These are phyloP conservation scores for Mesostigma viride DNA, from an alignment of 139 green algal genomes.

Conservation along the genomic window DNA sequence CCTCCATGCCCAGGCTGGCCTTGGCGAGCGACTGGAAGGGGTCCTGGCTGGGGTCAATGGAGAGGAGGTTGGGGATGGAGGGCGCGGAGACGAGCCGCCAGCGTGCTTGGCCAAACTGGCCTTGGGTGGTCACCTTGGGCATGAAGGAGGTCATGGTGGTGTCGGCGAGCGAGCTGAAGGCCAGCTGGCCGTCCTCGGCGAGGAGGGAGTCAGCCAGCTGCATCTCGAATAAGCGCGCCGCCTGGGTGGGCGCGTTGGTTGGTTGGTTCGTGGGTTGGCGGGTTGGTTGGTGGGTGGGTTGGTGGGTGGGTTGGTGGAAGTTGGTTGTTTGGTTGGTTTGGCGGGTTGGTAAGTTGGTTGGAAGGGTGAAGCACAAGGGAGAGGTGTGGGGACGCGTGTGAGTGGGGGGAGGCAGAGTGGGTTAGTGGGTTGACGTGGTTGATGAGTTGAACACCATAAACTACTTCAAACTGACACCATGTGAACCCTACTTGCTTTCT, in stretches of 20 bases:
- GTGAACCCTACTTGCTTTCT: too few species aligned
- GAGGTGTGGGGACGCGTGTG: too few species aligned
- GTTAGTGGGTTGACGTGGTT: background rate
- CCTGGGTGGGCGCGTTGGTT: slow-evolving; percentile 42
- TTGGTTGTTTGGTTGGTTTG: too few species aligned
- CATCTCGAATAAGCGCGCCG: slow-evolving; percentile 81
- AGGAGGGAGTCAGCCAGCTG: slow-evolving; percentile 74
- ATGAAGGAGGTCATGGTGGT: slow-evolving; percentile 75
- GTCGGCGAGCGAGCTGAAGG: slow-evolving; percentile 70
- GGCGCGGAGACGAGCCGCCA: slow-evolving; percentile 80
- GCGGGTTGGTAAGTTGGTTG: too few species aligned
- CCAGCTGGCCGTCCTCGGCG: slow-evolving; percentile 84
- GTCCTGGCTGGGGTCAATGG: slow-evolving; percentile 45
- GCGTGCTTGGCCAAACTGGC: slow-evolving; percentile 66
- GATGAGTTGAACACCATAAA: too few species aligned
- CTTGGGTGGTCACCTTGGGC: slow-evolving; percentile 88
- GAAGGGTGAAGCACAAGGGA: slow-evolving; percentile 5
- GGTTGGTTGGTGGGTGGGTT: too few species aligned
- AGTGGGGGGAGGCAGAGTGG: background rate
- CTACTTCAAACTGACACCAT: too few species aligned
- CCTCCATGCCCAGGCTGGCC: slow-evolving; percentile 71
- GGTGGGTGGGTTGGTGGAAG: too few species aligned
- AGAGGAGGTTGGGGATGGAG: slow-evolving; percentile 62
- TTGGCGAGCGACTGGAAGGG: slow-evolving; percentile 36
- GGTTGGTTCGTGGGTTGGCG: too few species aligned